phyloP scores from a whole-genome alignment of 768 basidiomycete genomes.

The Leccinum barrowsii region DNA sequence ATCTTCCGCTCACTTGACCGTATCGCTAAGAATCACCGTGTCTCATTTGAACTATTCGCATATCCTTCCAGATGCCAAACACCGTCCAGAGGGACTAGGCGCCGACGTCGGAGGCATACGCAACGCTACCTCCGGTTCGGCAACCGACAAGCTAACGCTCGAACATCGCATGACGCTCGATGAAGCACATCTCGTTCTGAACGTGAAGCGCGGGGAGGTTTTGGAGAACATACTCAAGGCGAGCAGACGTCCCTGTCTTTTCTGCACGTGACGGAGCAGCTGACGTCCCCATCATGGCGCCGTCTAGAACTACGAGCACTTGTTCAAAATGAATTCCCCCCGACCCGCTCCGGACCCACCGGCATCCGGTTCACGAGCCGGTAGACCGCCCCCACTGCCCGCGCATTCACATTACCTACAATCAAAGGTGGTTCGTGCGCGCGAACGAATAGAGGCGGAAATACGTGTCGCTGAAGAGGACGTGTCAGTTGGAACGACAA shows the following conservation, averaged over 20 bases:
- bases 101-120: conserved; percentile 71
- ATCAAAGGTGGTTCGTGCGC: conserved; percentile 93
- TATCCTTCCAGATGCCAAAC: conserved; percentile 72
- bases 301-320: conserved; percentile 81
- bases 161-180: conserved; percentile 92
- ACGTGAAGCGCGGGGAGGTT: conserved; percentile 70
- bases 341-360: conserved; percentile 51
- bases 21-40: neutral
- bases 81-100: conserved; percentile 67
- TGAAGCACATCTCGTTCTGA: conserved; percentile 91
- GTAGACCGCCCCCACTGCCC: conserved; percentile 42
- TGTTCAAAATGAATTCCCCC: conserved; percentile 87
- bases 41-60: neutral
- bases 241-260: conserved; percentile 15
- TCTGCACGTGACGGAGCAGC: neutral
- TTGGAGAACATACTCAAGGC: conserved; percentile 75
- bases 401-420: conserved; percentile 88
- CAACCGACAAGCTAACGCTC: conserved; percentile 77
- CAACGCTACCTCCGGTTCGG: conserved; percentile 68
- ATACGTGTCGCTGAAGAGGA: conserved; percentile 30
- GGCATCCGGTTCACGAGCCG: conserved; percentile 33
- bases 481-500: conserved; percentile 8
- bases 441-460: conserved; percentile 95
- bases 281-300: neutral
- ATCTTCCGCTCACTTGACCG: neutral